Evolutionary conservation across 1,139 yeast genomes (phyloP), one percentile per base, ranked within the genome.

Genomic region (Blastobotrys arbuscula): DNA sequence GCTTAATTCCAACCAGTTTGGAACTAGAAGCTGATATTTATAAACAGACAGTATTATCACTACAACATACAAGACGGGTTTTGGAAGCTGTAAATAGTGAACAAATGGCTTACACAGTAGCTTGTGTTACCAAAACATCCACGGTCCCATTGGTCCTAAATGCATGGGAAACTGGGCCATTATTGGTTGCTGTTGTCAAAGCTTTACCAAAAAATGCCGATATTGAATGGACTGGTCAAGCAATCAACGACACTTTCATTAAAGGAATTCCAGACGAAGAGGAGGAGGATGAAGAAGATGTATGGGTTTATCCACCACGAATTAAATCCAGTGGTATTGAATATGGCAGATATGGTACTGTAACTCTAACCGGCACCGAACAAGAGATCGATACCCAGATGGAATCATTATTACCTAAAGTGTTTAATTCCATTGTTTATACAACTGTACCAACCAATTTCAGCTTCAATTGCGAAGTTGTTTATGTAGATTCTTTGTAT

Each of bases 1-100:
- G 96, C 1, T 70, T 92, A 42, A 63, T 84, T 2, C 97, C 98
- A 0, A 66, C 78, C 0, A 66, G 78, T 3, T 85, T 90, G 92
- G 56, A 62, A 2, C 55, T 71, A 28, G 59, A 55, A 4, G 15
- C 44, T 15, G 49, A 47, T 15, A 1, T 52, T 33, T 35, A 46
- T 7, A 23, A 40, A 15, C 77, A 83, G 51, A 59, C 72, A 0
- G 73, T 74, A 0, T 64, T 89, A 28, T 73, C 96, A 0, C 71
- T 89, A 39, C 95, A 87, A 61, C 95, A 88, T 20, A 16, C 42
- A 23, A 33, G 19, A 20, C 38, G 46, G 18, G 37, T 47, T 1
- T 16, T 26, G 10, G 30, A 23, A 23, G 47, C 41, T 10, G 36
- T 42, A 13, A 31, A 38, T n/a, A 23, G 46, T 8, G 26, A 26